Base-by-base conservation (phyloP, 306 rosid genomes). In the Calophaca sinica region DNA sequence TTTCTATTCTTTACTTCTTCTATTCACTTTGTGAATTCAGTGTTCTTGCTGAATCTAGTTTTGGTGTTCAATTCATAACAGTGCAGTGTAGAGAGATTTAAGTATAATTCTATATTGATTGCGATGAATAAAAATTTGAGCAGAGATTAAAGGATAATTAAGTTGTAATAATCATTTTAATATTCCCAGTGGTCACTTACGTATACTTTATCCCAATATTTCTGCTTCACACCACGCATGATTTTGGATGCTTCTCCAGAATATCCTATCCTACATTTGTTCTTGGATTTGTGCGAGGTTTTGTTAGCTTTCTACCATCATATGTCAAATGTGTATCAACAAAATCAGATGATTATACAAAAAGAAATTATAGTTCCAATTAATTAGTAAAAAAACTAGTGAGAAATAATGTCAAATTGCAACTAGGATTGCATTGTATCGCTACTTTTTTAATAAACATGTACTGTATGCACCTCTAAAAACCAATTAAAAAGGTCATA, bases 231-330 rank as follows among this genome's bases (percentile, higher is more conserved):
- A 20, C 26, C 1, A 53, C 46, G 26, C 6, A 13, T 29, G 52
- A 31, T 64, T 75, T 65, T 65, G 57, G 26, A 53, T 42, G 5
- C 29, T 51, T 50, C 31, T 41, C 48, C 6, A 7, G 57, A 7
- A 55, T n/a, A 31, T 65, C 68, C 39, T 8, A 54, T 55, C 51
- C 68, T 57, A 31, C 29, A 63, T 54, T 68, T 68, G 52, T 45
- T 76, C 33, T 32, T 14, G 32, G 49, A 50, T 28, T 13, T 33
- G 50, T 54, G 9, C 31, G 49, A 55, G 7, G 55, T 28, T 14
- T 51, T 38, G 45, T 31, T 53, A 9, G 42, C 41, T 6, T 51
- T 62, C 70, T 7, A 48, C 39, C 33, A 35, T 26, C 20, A 70
- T 72, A 41, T 41, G 42, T 4, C 52, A 54, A 39, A 54, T 54